These are phyloP conservation scores for Hypoxylon sp. DNA, from an alignment of 2,329 filamentous ascomycete species.

Conservation along the genomic window DNA sequence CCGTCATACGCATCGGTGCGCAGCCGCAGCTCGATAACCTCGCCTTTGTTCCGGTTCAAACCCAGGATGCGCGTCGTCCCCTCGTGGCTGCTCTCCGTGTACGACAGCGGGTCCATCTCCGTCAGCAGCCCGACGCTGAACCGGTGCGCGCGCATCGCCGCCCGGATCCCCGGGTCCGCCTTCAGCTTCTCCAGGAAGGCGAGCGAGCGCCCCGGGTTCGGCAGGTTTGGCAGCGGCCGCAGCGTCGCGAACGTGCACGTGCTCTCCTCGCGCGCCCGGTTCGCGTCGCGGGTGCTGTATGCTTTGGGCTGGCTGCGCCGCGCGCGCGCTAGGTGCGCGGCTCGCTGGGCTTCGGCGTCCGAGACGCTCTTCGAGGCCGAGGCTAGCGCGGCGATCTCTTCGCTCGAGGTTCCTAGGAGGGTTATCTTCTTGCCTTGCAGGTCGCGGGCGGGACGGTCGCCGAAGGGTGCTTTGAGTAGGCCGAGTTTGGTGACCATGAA, in stretches of 20 bases:
- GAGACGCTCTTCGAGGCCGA: conserved; percentile 59
- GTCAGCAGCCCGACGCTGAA: conserved; percentile 88
- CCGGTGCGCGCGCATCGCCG: conserved; percentile 82
- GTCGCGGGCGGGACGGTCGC: conserved; percentile 58
- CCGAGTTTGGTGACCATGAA: conserved; percentile 72
- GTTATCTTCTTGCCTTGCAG: conserved; percentile 68
- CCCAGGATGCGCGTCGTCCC: conserved; percentile 80
- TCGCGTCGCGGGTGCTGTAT: conserved; percentile 44
- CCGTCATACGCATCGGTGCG: conserved; percentile 95
- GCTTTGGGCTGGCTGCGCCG: conserved; percentile 42
- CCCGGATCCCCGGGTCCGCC: conserved; percentile 84
- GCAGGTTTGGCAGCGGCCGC: conserved; percentile 78
- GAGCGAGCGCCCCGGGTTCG: conserved; percentile 74
- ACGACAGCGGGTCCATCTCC: conserved; percentile 90
- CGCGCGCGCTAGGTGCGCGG: conserved; percentile 51
- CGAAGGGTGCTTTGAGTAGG: conserved; percentile 71
- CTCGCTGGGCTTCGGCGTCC: conserved; percentile 59
- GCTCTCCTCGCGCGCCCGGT: conserved; percentile 61
- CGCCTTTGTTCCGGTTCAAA: conserved; percentile 84
- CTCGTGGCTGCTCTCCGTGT: conserved; percentile 78
- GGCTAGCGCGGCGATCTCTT: conserved; percentile 66
- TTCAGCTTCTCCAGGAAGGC: conserved; percentile 78
- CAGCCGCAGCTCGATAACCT: conserved; percentile 88
- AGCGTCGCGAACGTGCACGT: conserved; percentile 85
- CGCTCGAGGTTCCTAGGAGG: conserved; percentile 69